phyloP scores from a whole-genome alignment of 1,139 yeast genomes.

The Pichia sp. region DNA sequence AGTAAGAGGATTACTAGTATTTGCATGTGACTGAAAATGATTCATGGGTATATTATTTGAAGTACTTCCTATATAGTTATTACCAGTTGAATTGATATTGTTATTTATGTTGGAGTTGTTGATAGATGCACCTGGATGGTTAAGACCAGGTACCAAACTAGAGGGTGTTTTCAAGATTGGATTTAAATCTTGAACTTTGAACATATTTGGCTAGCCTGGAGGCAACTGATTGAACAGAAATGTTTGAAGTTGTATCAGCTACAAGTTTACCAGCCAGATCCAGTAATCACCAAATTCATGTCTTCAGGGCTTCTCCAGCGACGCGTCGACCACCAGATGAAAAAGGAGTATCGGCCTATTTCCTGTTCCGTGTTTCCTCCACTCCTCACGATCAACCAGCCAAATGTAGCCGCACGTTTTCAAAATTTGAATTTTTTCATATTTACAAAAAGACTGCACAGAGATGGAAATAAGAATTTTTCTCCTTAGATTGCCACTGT shows the following conservation, averaged over 20 bases:
- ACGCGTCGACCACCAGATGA: neutral
- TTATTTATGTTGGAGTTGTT: neutral
- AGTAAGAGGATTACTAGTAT: neutral
- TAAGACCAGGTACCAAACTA: neutral
- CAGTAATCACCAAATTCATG: neutral
- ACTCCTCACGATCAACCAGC: too few species aligned
- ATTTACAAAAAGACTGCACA: neutral
- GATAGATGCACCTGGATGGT: neutral
- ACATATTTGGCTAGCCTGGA: conserved; percentile 11
- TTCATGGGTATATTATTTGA: neutral
- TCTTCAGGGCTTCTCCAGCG: neutral
- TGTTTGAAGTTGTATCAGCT: neutral
- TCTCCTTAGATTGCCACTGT: neutral
- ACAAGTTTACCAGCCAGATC: neutral
- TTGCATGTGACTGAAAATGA: neutral
- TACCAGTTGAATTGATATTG: neutral
- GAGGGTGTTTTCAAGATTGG: conserved; percentile 23
- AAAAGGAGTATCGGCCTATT: neutral
- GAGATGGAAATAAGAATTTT: neutral
- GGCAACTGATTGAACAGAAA: neutral
- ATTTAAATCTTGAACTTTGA: conserved; percentile 24
- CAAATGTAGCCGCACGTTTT: neutral
- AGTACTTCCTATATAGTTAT: neutral
- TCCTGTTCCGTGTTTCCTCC: neutral
- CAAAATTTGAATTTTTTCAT: neutral